A percentile compares a stretch with the other conserved stretches of the same genome.
Conservation (phyloP, 139 green algal genomes). For the Trebouxia sp. region DNA sequence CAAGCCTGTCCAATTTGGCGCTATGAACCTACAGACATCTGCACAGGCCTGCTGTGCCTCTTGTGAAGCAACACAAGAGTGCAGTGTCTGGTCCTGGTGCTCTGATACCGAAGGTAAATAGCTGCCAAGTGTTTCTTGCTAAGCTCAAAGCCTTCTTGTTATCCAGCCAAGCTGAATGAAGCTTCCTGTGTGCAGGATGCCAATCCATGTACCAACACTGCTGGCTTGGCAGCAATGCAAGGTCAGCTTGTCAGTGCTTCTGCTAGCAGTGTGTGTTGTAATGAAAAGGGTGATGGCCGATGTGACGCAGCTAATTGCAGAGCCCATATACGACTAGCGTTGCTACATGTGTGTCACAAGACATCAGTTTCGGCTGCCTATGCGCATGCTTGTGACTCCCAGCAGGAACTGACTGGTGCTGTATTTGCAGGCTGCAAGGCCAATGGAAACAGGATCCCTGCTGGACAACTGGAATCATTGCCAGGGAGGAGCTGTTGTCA, state of each 20-base stretch:
- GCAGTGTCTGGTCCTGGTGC: conserved; percentile 2
- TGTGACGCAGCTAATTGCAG: no score
- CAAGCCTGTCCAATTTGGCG: not conserved
- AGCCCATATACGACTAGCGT: no score
- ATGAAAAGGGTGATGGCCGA: no score
- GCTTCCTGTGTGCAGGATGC: not conserved
- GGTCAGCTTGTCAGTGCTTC: no score
- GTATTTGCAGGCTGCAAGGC: not conserved
- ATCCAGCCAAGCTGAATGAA: not conserved
- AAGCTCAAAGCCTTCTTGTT: not conserved
- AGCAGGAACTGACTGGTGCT: no score
- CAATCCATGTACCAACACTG: conserved; percentile 12
- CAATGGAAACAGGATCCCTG: not conserved
- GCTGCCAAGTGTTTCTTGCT: not conserved
- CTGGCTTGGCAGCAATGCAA: not conserved
- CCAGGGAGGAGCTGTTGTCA: not conserved
- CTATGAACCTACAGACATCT: not conserved
- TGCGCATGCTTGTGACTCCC: not conserved
- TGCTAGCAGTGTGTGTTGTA: no score
- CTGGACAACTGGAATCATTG: not conserved
- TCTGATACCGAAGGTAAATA: not conserved
- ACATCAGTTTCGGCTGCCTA: not conserved
- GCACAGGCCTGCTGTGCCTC: not conserved
- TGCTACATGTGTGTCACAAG: no score
- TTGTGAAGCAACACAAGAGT: not conserved